phyloP scores from a whole-genome alignment of 2,329 filamentous ascomycete genomes.

The Alternaria triticina region DNA sequence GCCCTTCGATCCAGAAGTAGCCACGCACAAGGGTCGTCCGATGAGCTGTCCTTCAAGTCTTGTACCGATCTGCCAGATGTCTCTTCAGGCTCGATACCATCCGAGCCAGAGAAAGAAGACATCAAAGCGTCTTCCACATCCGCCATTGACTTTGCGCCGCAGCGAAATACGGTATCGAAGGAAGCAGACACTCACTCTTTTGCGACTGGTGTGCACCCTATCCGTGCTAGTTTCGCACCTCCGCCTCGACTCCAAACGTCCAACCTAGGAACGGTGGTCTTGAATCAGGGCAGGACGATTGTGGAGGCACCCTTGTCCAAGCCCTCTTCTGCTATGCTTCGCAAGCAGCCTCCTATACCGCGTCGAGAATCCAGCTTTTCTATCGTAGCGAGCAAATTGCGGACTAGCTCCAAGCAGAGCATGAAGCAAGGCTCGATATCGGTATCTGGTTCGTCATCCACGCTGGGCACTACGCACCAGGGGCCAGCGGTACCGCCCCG shows the following conservation, averaged over 20 bases:
- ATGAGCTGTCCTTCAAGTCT: conserved; percentile 45
- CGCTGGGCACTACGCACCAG: conserved; percentile 21
- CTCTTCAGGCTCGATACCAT: background rate
- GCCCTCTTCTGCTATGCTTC: conserved; percentile 18
- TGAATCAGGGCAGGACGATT: conserved; percentile 6
- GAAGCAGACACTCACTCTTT: conserved; percentile 32
- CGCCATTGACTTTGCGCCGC: conserved; percentile 12
- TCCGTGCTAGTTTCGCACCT: conserved; percentile 25
- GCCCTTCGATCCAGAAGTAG: conserved; percentile 15
- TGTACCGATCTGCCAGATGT: conserved; percentile 31
- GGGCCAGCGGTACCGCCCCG: conserved; percentile 36
- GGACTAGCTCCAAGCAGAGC: conserved; percentile 28
- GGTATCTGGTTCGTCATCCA: conserved; percentile 32
- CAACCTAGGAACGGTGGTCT: conserved; percentile 5
- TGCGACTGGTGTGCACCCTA: conserved; percentile 28
- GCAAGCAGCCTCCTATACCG: conserved; percentile 20
- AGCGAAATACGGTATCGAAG: conserved; percentile 18
- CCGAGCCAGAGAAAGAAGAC: conserved; percentile 1
- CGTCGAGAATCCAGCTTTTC: conserved; percentile 28
- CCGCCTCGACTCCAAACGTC: conserved; percentile 17
- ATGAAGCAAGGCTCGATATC: conserved; percentile 28
- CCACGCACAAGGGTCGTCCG: conserved; percentile 38
- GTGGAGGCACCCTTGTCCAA: conserved; percentile 22
- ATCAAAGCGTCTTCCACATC: conserved; percentile 24
- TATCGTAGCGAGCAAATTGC: conserved; percentile 18